Percentiles rank a stretch among this genome's conserved stretches.
phyloP scores from a whole-genome alignment of 805 yeast genomes.

The Zygosaccharomyces rouxii region DNA sequence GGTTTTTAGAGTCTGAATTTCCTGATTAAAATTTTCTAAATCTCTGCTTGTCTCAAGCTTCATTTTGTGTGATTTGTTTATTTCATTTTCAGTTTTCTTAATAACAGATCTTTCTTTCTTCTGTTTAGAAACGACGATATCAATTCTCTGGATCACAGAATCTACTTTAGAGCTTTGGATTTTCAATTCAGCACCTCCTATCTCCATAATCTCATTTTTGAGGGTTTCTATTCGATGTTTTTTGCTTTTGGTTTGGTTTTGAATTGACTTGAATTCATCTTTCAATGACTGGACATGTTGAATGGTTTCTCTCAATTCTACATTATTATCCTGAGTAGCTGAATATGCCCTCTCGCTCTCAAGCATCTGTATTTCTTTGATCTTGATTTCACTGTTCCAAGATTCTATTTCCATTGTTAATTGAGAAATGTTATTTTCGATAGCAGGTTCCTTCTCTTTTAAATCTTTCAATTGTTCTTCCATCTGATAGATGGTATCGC shows the following conservation, averaged over 20 bases:
- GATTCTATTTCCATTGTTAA: slow-evolving; percentile 61
- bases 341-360: slow-evolving; percentile 30
- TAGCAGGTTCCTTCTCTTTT: slow-evolving; percentile 63
- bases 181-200: slow-evolving; percentile 84
- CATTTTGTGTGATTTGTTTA: slow-evolving; percentile 49
- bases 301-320: slow-evolving; percentile 39
- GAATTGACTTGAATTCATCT: slow-evolving; percentile 43
- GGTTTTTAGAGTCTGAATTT: slow-evolving; percentile 32
- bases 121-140: slow-evolving; percentile 51
- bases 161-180: slow-evolving; percentile 79
- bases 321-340: slow-evolving; percentile 28
- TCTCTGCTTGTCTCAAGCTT: slow-evolving; percentile 48
- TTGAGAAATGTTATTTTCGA: slow-evolving; percentile 58
- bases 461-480: slow-evolving; percentile 52
- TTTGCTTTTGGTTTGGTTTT: slow-evolving; percentile 52
- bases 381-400: slow-evolving; percentile 48
- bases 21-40: slow-evolving; percentile 36
- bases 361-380: slow-evolving; percentile 42
- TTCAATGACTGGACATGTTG: slow-evolving; percentile 20
- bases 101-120: slow-evolving; percentile 52
- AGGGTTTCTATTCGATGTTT: slow-evolving; percentile 48
- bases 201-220: slow-evolving; percentile 77
- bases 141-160: slow-evolving; percentile 63
- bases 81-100: slow-evolving; percentile 60
- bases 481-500: slow-evolving; percentile 54